Evolutionary conservation across 164 flowering plant genomes (phyloP), one percentile per base, ranked within the genome.

Genomic region (Tetracentron sinense): DNA sequence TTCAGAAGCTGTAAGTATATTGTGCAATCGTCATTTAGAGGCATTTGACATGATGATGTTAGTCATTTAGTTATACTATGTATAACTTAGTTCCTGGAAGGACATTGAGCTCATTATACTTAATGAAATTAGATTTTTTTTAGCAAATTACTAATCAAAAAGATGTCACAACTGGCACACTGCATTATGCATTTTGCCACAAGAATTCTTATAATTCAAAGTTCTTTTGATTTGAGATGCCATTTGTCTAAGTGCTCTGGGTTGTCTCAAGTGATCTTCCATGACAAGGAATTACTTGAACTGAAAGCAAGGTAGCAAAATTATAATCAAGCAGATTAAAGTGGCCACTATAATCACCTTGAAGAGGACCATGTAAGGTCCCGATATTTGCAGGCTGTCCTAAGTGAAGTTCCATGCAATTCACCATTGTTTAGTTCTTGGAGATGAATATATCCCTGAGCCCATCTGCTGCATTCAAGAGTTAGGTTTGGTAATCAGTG

Each of bases 1-100:
- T 84, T 61, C 85, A 81, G 67, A 87, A 82, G 65, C 68, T 89
- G 98, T 93, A 75, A 79, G 98, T 77, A 64, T 58, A 14, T 63
- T 50, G 1, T 53, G 56, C 29, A 22, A 46, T 59, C 56, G 2
- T 44, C 33, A 27, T 64, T 53, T 59, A 2, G 17, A 29, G 35
- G 35, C 16, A 22, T 16, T 30, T 31, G 33, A 20, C 25, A 50
- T 22, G 19, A 17, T 5, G 14, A 1, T 1, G 7, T 42, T 42
- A 29, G 12, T 17, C n/a, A 26, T 53, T 53, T 53, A 2, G 20
- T 26, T 53, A 26, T 53, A 15, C n/a, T n/a, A 26, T 14, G 15
- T 26, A 23, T 7, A 23, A 15, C 2, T 12, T 11, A 52, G 19
- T 25, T n/a, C 20, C 20, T n/a, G 20, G 26, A 8, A 23, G 25